Evolutionary conservation across 768 basidiomycete species (phyloP), one percentile per base, ranked within the genome.

Genomic region (Lentinula sp.): DNA sequence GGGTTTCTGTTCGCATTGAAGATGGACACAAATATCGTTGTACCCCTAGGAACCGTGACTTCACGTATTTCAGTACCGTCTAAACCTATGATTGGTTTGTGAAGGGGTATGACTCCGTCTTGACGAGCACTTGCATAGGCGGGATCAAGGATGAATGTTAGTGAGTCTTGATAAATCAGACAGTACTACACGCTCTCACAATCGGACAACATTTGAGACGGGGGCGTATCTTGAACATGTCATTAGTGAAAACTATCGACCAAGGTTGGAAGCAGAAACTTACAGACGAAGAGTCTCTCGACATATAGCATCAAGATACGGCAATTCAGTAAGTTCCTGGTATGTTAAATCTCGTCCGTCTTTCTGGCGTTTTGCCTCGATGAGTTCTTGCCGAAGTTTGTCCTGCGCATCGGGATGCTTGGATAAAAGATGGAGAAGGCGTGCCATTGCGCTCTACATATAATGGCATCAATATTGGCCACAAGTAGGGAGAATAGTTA

Each of bases 221-320:
- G 76, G 68, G 28, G 75, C 67, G 54, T 68, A 67, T 41, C 70
- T 70, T 56, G 16, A 49, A 28, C 28, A 3, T 2, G 2, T 2
- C 28, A 3, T 28, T 28, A 28, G 4, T 28, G 28, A 20, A n/a
- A 15, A 65, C 70, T 62, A 39, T 0, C 1, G 23, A 33, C 13
- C 6, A 10, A 13, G 23, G 6, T 13, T 4, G 41, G 8, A 32
- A 23, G 13, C 8, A 6, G 8, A 32, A 15, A 66, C 72, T 60
- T 57, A 75, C 73, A 77, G 58, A 58, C 79, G 70, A 18, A 79
- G 66, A 1, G 77, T 76, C 62, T 79, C 78, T 36, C 72, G 67
- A 58, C 73, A 75, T 6, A 79, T 63, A 0, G 78, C 77, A 61
- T 79, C 76, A 10, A 79, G 68, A 48, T 73, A 78, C 0, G 76